Evolutionary conservation across 495 filamentous ascomycete genomes (phyloP), one percentile per base, ranked within the genome.

Genomic region (Penicillium paradoxum): DNA sequence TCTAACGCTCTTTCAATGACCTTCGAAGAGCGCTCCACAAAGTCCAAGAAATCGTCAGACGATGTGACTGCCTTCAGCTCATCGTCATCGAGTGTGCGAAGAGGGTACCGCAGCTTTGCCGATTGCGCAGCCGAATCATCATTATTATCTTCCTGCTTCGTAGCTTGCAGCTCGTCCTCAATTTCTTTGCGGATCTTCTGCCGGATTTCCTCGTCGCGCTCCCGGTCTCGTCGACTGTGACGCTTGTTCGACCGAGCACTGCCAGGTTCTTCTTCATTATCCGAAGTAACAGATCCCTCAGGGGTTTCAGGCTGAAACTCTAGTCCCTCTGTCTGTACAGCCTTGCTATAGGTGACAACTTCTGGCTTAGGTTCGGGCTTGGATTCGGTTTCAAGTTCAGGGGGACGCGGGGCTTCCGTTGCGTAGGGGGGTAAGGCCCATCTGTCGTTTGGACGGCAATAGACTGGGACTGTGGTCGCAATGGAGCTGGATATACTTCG

Each of bases 1-100:
- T 97, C 92, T 50, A 99, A 71, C 3, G 95, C 91, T 58, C 91
- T 85, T 73, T 99, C 95, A 59, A 97, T 91, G 41, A 99, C 90
- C 75, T 97, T 99, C 39, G 88, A 91, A 25, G 92, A 97, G 56
- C 87, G 81, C 59, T 97, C 95, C 17, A 99, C 84, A 63, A 99
- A 99, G 59, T 95, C 89, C 55, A 95, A 76, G 64, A 97, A 99
- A 37, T 96, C 95, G 15, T 90, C 83, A 0, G 91, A 96, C 33
- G 87, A 85, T n/a, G 87, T 89, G 33, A 97, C 90, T 13, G 92
- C 95, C 56, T 85, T 85, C 30, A 95, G 74, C 67, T 99, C 95
- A 55, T 99, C 95, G 27, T 81, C 79, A 1, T 84, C 89, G 29
- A 99, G 79, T 44, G 80, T 79, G 56, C 91, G 83, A n/a, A 85